Evolutionary conservation across 768 basidiomycete species (phyloP).

Genomic region (Russula emetica): DNA sequence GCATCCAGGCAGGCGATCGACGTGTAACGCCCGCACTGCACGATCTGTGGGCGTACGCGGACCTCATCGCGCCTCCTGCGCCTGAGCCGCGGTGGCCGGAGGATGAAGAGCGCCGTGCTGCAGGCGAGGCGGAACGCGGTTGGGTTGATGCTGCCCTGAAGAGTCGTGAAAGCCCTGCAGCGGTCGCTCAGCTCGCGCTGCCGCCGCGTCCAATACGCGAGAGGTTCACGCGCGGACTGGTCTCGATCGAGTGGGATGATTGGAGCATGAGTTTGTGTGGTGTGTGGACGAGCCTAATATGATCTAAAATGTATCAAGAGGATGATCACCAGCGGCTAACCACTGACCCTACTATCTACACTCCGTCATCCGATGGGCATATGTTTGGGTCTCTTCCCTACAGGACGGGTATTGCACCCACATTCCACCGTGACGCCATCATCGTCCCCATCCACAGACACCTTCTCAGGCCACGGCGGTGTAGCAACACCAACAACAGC

Average conservation of each 20-base stretch:
- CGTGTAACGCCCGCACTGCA: constrained; percentile 14
- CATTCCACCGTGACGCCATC: too few species aligned
- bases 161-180: too few species aligned
- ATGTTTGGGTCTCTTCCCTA: constrained; percentile 19
- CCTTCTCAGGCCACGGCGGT: too few species aligned
- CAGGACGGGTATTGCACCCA: too few species aligned
- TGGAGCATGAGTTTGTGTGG: constrained; percentile 24
- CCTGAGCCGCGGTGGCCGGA: constrained; percentile 21
- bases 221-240: too few species aligned
- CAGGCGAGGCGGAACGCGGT: too few species aligned
- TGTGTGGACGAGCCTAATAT: constrained; percentile 16
- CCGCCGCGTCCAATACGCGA: too few species aligned
- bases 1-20: constrained; percentile 18
- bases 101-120: too few species aligned
- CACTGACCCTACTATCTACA: constrained; percentile 27
- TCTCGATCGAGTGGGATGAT: too few species aligned
- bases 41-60: constrained; percentile 24
- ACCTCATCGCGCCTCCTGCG: constrained; percentile 14
- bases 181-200: too few species aligned
- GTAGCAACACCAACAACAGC: constrained; percentile 23
- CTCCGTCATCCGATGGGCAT: constrained; percentile 20
- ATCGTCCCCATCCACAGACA: too few species aligned
- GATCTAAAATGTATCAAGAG: constrained; percentile 26
- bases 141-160: too few species aligned
- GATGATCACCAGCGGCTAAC: constrained; percentile 24